These are phyloP conservation scores for Zymoseptoria crescenta DNA, from an alignment of 2,329 filamentous ascomycete species.

Conservation along the genomic window DNA sequence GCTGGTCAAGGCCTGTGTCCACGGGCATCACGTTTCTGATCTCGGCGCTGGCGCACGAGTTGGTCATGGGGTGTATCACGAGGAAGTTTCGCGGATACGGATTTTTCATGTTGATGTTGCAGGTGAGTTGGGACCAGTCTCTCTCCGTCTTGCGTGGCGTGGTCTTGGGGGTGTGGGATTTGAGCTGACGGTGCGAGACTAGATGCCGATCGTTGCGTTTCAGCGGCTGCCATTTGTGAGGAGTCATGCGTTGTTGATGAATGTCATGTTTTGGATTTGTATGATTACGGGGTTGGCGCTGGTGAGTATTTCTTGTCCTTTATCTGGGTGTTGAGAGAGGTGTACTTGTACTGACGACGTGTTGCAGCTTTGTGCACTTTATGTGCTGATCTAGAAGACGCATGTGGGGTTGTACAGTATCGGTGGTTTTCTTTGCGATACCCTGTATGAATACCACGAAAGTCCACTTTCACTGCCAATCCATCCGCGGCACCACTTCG, in stretches of 20 bases:
- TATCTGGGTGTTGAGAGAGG: not conserved
- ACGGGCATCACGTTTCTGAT: conserved; percentile 89
- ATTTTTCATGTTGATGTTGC: conserved; percentile 85
- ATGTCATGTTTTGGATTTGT: conserved; percentile 27
- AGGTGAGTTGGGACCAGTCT: too few species aligned
- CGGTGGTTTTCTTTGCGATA: not conserved
- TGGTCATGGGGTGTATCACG: conserved; percentile 96
- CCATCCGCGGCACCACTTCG: too few species aligned
- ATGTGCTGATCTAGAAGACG: conserved; percentile 46
- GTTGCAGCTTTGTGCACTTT: conserved; percentile 50
- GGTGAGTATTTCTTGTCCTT: too few species aligned
- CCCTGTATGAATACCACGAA: not conserved
- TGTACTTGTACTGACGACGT: conserved; percentile 13
- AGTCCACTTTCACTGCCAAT: not conserved
- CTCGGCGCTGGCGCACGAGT: conserved; percentile 80
- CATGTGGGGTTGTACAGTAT: not conserved
- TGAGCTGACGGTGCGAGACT: conserved; percentile 30
- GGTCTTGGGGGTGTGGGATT: not conserved
- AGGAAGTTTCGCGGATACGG: conserved; percentile 94
- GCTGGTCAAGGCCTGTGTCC: conserved; percentile 67
- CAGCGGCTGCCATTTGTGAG: conserved; percentile 74
- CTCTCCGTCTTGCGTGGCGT: not conserved
- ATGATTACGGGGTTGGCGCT: conserved; percentile 32
- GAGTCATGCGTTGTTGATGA: conserved; percentile 66
- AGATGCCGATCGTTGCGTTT: conserved; percentile 88